Evolutionary conservation across 129 eudicot species (phyloP), one percentile per base, ranked within the genome.

Genomic region (Logfia minima): DNA sequence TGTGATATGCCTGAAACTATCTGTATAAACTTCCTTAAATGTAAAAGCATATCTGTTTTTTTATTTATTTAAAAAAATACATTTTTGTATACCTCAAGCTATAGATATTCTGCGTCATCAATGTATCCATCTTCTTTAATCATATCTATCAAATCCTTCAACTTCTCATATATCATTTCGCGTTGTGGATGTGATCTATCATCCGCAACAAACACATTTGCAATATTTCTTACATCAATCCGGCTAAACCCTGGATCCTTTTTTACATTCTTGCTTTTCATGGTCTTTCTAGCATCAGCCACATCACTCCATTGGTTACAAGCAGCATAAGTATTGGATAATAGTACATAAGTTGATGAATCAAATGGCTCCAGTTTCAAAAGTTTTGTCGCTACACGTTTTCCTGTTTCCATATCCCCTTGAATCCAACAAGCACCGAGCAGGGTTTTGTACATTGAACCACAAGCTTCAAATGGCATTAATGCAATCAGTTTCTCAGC

Each of bases 241-340:
- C 85, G 80, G 70, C 90, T 86, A 70, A 83, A 86, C 39, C 87
- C 87, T 10, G 90, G 87, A 60, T 83, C 90, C 71, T 83, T 86
- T 69, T 73, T 80, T 16, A 86, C 79, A 19, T 83, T 83, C 72
- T 80, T 86, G 28, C 68, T 77, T 78, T 45, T 83, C 90, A 86
- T 86, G 52, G 21, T 63, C 43, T 75, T 80, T 45, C 85, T 74
- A 58, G 85, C 83, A 73, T 80, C 66, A 8, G 75, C 68, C 45
- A 86, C 80, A 34, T 80, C 66, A 83, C 71, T 83, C 89, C 90
- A 86, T 65, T 83, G 90, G 23, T 86, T 86, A 63, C 81, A 77
- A 73, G 81, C 82, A 45, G 85, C 85, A 34, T 77, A 80, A 17
- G 80, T 77, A 64, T 86, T 86, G 0, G 90, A 86, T 24, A 86